Evolutionary conservation across 2,329 filamentous ascomycete species (phyloP), one percentile per base, ranked within the genome.

Genomic region (Arachnomyces sp.): DNA sequence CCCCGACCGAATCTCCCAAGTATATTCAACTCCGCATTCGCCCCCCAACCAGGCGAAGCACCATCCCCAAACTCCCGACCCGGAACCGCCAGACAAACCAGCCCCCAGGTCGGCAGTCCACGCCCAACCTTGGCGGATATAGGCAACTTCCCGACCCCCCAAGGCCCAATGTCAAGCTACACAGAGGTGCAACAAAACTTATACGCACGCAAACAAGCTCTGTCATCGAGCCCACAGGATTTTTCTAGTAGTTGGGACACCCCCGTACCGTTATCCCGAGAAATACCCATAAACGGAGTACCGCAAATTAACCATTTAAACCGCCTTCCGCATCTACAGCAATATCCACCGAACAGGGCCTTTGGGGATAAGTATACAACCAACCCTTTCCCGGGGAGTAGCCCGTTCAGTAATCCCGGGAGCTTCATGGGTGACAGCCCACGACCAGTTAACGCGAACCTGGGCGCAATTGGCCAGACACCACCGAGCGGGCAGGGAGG

Each of bases 401-500:
- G 9, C 9, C 20, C 20, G 20, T 25, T 25, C 9, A 25, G 20
- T 25, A 5, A 25, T 39, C 42, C 20, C 48, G 57, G 1, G 50
- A 7, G 48, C 1, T 46, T 57, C 25, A 48, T 40, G 20, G 44
- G 41, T 16, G 47, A 45, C 33, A 59, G 59, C 43, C 59, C 52
- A 42, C 42, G 56, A 30, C 20, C 20, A 25, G 20, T 25, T 9
- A 38, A 52, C 28, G 47, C 54, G 13, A 59, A 57, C 34, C 63
- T 61, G 40, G 63, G 63, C 25, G 57, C 59, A 33, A 66, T 71
- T 41, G 63, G 63, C 4, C 64, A 67, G 42, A 72, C 66, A 25
- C 68, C 70, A 15, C 67, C 66, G 16, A 68, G 65, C 47, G 66
- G 67, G 18, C 70, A 74, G 49, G 64, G 64, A 30, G 67, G 67